Evolutionary conservation across 2,329 filamentous ascomycete genomes (phyloP).

Genomic region (Fusarium sp.): DNA sequence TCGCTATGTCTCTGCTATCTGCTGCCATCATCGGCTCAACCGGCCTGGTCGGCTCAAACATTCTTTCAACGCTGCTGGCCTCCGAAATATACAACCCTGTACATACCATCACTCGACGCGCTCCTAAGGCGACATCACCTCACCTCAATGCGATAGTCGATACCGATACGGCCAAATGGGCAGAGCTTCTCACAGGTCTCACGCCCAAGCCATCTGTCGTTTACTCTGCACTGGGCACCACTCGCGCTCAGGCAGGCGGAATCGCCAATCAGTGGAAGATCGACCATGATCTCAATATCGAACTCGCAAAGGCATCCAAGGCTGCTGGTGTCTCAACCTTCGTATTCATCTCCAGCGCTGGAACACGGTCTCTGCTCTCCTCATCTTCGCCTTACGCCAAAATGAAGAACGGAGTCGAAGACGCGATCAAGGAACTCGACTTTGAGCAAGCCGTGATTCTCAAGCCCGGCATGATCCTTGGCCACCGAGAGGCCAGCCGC

Average conservation of each 20-base stretch:
- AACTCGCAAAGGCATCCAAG: constrained; percentile 79
- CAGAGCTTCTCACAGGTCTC: constrained; percentile 63
- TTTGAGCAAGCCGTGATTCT: constrained; percentile 83
- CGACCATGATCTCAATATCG: constrained; percentile 86
- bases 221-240: constrained; percentile 84
- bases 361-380: constrained; percentile 53
- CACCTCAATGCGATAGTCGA: constrained; percentile 72
- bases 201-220: constrained; percentile 68
- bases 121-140: constrained; percentile 62
- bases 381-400: constrained; percentile 61
- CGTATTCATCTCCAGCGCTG: constrained; percentile 75
- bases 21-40: constrained; percentile 71
- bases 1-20: constrained; percentile 48
- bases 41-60: constrained; percentile 76
- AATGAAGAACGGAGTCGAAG: constrained; percentile 92
- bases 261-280: constrained; percentile 85
- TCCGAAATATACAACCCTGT: constrained; percentile 62
- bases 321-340: constrained; percentile 76
- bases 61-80: constrained; percentile 72
- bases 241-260: constrained; percentile 76
- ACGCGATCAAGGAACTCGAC: constrained; percentile 73
- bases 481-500: constrained; percentile 70
- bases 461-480: constrained; percentile 79
- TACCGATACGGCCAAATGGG: constrained; percentile 75
- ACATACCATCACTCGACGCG: constrained; percentile 73